Percentiles rank a stretch among this genome's conserved stretches.
These are phyloP conservation scores for Waltergamsia citrina DNA, from an alignment of 2,329 filamentous ascomycete genomes.

Conservation along the genomic window DNA sequence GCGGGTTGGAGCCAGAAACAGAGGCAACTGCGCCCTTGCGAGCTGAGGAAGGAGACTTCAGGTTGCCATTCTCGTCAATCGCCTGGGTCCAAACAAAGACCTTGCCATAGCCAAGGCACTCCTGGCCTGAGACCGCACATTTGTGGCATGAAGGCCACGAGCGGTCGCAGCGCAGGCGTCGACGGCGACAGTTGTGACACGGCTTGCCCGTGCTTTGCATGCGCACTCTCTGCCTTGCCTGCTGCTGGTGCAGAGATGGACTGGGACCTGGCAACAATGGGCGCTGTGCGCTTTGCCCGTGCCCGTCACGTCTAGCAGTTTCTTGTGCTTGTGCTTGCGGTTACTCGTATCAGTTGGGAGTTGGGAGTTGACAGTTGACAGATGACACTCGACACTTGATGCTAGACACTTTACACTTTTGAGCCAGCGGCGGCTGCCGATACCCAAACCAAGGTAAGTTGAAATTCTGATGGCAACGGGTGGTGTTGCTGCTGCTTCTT, in stretches of 20 bases:
- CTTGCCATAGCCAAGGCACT: slow-evolving; percentile 53
- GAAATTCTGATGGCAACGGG: too few species aligned
- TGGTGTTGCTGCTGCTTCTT: too few species aligned
- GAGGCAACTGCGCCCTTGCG: not conserved
- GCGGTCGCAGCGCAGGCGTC: slow-evolving; percentile 52
- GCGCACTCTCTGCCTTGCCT: slow-evolving; percentile 1
- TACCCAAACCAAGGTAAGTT: too few species aligned
- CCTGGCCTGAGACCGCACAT: slow-evolving; percentile 42
- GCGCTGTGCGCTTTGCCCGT: too few species aligned
- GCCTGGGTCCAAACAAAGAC: slow-evolving; percentile 50
- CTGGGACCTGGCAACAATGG: too few species aligned
- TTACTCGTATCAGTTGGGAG: too few species aligned
- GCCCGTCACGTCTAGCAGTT: too few species aligned
- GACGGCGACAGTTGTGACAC: slow-evolving; percentile 54
- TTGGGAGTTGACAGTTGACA: too few species aligned
- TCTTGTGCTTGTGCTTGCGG: too few species aligned
- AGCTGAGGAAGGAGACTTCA: slow-evolving; percentile 1
- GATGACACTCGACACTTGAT: too few species aligned
- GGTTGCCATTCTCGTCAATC: slow-evolving; percentile 37
- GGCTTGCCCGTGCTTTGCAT: slow-evolving; percentile 22
- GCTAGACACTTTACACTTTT: too few species aligned
- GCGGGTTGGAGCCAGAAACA: not conserved
- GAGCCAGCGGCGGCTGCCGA: too few species aligned
- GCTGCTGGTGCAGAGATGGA: not conserved
- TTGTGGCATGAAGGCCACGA: slow-evolving; percentile 51